Base-by-base conservation (phyloP, 106 monocot genomes). In the Phalaenopsis equestris region DNA sequence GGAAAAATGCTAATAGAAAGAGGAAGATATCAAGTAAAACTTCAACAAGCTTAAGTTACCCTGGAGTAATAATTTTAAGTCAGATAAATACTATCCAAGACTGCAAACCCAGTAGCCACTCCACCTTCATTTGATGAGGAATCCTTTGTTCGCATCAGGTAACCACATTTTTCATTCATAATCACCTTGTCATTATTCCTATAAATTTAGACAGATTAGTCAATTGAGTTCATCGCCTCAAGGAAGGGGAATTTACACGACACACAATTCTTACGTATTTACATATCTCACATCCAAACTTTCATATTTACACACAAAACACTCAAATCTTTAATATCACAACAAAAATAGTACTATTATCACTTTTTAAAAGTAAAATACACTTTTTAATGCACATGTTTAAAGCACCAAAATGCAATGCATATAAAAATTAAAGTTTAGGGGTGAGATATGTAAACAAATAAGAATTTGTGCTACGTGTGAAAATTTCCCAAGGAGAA, bases 41-140 rank as follows among this genome's bases (percentile, higher is more conserved):
- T 65, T 23, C 6, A 65, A 65, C n/a, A 23, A 65, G 23, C 10
- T 52, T 52, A 39, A 70, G 38, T 70, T 70, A 70, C 39, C 70
- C 39, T 15, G 76, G 42, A 48, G 76, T 17, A 76, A 52, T 30
- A 48, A 61, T 58, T 9, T 95, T 77, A 90, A 30, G 90, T 93
- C 58, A 95, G 77, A 77, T 88, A 89, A 37, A 95, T 84, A 82
- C 95, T 95, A 74, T 93, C 95, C 84, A 95, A 72, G 49, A 93
- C 95, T 39, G 93, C 95, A 86, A 81, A 95, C 8, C 95, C 95
- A 79, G 95, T 80, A 68, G 91, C 95, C 9, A 95, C 95, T 9
- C 95, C 95, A 52, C 93, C 95, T 84, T 95, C 93, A 82, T 95
- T 93, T 81, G 95, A 95, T 43, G 95, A 90, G 39, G 92, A 89